Conservation (phyloP, 2,329 filamentous ascomycete genomes). For the Blastomyces gilchristii region DNA sequence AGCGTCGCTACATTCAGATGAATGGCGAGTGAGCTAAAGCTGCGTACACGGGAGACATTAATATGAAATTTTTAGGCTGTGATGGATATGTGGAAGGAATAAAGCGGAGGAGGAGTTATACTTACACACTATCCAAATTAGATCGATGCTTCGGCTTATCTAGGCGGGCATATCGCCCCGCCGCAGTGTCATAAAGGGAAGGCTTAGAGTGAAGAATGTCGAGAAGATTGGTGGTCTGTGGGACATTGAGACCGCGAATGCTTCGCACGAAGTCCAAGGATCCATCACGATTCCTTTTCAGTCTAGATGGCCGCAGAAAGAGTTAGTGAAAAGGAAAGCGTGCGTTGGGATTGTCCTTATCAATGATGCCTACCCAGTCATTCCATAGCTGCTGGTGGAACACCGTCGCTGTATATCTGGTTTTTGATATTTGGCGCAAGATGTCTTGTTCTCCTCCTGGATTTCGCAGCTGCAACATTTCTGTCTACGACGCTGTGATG, state of each 20-base stretch:
- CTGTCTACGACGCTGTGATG: not conserved
- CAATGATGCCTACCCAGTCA: not conserved
- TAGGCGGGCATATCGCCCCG: not conserved
- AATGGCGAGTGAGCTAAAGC: not conserved
- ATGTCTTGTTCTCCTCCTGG: not conserved
- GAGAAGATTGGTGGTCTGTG: not conserved
- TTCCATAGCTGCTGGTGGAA: not conserved
- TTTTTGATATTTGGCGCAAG: not conserved
- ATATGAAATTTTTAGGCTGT: not conserved
- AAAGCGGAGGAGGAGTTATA: not conserved
- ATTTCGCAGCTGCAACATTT: not conserved
- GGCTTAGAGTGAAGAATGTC: not conserved
- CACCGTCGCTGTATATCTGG: not conserved
- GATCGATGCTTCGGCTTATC: not conserved
- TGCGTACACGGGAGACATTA: not conserved
- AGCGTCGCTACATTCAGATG: not conserved
- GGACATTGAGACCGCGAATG: not conserved
- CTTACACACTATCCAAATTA: not conserved
- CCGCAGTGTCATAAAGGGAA: not conserved
- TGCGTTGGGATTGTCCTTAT: not conserved
- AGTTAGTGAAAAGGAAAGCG: not conserved
- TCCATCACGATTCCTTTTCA: not conserved
- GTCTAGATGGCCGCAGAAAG: not conserved
- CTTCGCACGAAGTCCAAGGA: not conserved
- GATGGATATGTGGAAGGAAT: not conserved